Evolutionary conservation across 1,284 basidiomycete genomes (phyloP).

Genomic region (Tilletia horrida): DNA sequence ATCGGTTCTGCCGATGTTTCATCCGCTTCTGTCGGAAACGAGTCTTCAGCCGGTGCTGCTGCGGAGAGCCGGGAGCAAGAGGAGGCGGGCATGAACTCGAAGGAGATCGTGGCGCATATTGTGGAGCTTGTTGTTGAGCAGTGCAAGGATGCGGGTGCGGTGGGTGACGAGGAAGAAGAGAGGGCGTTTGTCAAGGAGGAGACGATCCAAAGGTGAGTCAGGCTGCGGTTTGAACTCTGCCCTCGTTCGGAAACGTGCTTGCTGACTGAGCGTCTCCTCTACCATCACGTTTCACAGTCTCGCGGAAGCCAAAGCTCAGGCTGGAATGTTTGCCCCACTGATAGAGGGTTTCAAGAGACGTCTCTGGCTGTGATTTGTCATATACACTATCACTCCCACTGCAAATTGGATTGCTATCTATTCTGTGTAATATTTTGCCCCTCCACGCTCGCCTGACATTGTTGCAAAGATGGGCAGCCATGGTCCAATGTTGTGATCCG

Average conservation of each 20-base stretch:
- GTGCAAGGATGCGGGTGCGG: slow-evolving; percentile 32
- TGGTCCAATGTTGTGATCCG: no score
- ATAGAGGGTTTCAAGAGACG: slow-evolving; percentile 47
- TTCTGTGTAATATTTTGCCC: no score
- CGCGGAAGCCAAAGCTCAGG: slow-evolving; percentile 44
- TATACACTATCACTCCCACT: not conserved
- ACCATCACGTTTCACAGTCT: slow-evolving; percentile 24
- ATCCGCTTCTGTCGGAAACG: not conserved
- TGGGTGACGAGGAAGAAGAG: slow-evolving; percentile 22
- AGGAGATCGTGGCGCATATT: slow-evolving; percentile 17
- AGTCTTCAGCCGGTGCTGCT: not conserved
- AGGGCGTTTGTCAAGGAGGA: slow-evolving; percentile 33
- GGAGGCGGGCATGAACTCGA: slow-evolving; percentile 16
- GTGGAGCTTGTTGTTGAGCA: slow-evolving; percentile 17
- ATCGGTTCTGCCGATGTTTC: not conserved
- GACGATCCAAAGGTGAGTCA: slow-evolving; percentile 39
- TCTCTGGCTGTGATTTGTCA: slow-evolving; percentile 35
- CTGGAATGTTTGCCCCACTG: slow-evolving; percentile 36
- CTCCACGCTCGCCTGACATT: no score
- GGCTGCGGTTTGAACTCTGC: not conserved
- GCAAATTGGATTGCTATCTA: not conserved
- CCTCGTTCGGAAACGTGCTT: not conserved
- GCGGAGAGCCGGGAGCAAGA: slow-evolving; percentile 5
- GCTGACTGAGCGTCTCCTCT: not conserved
- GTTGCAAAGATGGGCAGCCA: no score